Conservation (phyloP, 495 filamentous ascomycete genomes). For the Talaromyces adpressus region DNA sequence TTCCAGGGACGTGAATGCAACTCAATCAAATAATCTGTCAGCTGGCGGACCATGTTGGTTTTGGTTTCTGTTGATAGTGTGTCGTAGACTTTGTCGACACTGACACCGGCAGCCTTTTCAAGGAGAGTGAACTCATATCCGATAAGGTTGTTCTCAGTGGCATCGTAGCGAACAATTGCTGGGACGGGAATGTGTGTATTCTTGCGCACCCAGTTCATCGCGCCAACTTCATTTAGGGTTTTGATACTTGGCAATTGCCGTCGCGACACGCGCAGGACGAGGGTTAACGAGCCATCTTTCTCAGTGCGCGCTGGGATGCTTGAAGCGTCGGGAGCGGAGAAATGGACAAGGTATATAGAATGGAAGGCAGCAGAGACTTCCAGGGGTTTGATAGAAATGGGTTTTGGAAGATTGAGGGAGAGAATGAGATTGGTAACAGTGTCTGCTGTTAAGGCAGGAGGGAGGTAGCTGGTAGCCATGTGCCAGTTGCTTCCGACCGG, state of each 20-base stretch:
- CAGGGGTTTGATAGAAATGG: not conserved
- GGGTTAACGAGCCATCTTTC: slow-evolving; percentile 7
- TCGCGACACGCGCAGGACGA: slow-evolving; percentile 28
- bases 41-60: slow-evolving; percentile 18
- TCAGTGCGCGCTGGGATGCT: not conserved
- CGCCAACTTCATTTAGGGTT: slow-evolving; percentile 26
- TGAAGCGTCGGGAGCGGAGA: not conserved
- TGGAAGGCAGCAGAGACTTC: slow-evolving; percentile 1
- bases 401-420: not conserved
- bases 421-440: not conserved
- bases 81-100: slow-evolving; percentile 20
- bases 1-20: slow-evolving; percentile 19
- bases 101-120: slow-evolving; percentile 15
- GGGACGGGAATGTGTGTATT: slow-evolving; percentile 24
- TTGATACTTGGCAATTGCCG: slow-evolving; percentile 26
- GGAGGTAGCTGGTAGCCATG: slow-evolving; percentile 2
- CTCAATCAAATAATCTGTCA: slow-evolving; percentile 21
- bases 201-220: slow-evolving; percentile 22
- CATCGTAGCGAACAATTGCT: slow-evolving; percentile 19
- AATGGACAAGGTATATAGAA: not conserved
- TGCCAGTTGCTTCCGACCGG: not conserved
- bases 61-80: slow-evolving; percentile 11
- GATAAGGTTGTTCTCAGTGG: slow-evolving; percentile 18
- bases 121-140: slow-evolving; percentile 28
- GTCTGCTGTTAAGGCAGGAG: not conserved